A percentile compares a stretch with the other conserved stretches of the same genome.
Evolutionary conservation across 768 basidiomycete genomes (phyloP).

Genomic region (Termitomyces sp.): DNA sequence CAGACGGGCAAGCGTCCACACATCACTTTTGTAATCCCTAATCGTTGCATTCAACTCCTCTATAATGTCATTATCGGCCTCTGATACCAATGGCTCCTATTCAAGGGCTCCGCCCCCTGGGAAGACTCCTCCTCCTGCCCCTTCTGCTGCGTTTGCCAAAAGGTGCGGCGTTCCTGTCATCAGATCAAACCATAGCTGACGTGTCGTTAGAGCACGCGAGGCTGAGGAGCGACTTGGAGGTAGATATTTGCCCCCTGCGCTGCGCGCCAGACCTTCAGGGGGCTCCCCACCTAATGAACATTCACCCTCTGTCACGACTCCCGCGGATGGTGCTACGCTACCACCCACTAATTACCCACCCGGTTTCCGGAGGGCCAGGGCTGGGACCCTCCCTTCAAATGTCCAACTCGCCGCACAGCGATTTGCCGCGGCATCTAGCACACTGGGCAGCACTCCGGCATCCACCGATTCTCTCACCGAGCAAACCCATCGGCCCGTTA

Average conservation of each 20-base stretch:
- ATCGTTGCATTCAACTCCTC: constrained; percentile 61
- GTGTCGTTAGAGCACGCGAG: constrained; percentile 68
- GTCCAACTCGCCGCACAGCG: constrained; percentile 85
- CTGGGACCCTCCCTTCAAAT: constrained; percentile 96
- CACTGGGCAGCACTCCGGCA: constrained; percentile 43
- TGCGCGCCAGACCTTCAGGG: constrained; percentile 66
- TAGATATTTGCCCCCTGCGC: constrained; percentile 80
- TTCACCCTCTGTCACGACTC: constrained; percentile 53
- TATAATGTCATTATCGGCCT: constrained; percentile 93
- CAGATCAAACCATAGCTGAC: constrained; percentile 8
- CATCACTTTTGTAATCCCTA: constrained; percentile 70
- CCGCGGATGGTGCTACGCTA: constrained; percentile 53
- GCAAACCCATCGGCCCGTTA: constrained; percentile 48
- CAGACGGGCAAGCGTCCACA: constrained; percentile 30
- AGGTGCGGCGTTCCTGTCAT: constrained; percentile 44
- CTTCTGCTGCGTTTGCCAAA: constrained; percentile 87
- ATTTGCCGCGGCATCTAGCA: constrained; percentile 66
- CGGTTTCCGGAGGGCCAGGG: constrained; percentile 92
- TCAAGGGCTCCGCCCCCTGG: constrained; percentile 75
- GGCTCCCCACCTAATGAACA: constrained; percentile 73
- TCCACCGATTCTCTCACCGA: constrained; percentile 43
- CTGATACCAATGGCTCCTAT: constrained; percentile 80
- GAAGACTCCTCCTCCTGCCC: constrained; percentile 88
- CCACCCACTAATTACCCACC: constrained; percentile 78
- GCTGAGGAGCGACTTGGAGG: constrained; percentile 65